Evolutionary conservation across 1,284 basidiomycete genomes (phyloP).

Genomic region (Trametes pubescens): DNA sequence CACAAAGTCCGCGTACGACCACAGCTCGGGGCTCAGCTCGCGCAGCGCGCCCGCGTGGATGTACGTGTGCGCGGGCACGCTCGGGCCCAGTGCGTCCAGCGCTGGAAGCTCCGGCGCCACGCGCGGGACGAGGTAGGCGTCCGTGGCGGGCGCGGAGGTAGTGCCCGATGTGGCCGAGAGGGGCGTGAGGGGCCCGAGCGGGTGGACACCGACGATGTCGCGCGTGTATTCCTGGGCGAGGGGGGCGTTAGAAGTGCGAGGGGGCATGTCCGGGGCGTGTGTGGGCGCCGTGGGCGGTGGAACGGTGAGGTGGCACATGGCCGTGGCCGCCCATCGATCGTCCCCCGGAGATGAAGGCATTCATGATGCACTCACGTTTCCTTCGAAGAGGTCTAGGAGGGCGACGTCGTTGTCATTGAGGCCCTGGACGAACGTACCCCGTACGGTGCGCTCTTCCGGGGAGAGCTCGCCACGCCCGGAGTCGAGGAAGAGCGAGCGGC

Average conservation of each 20-base stretch:
- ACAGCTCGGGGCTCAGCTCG: slow-evolving; percentile 65
- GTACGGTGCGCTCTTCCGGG: slow-evolving; percentile 62
- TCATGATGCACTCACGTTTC: slow-evolving; percentile 60
- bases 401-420: slow-evolving; percentile 65
- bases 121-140: slow-evolving; percentile 48
- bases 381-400: slow-evolving; percentile 81
- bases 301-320: background rate
- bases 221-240: slow-evolving; percentile 73
- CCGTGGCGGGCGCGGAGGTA: slow-evolving; percentile 13
- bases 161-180: slow-evolving; percentile 47
- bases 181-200: slow-evolving; percentile 52
- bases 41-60: slow-evolving; percentile 62
- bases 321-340: slow-evolving; percentile 3
- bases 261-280: background rate
- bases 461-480: slow-evolving; percentile 49
- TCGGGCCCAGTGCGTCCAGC: slow-evolving; percentile 42
- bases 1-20: slow-evolving; percentile 83
- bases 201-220: slow-evolving; percentile 60
- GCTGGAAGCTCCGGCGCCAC: slow-evolving; percentile 52
- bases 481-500: slow-evolving; percentile 50
- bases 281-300: slow-evolving; percentile 5
- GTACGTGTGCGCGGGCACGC: slow-evolving; percentile 71
- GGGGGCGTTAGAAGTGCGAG: slow-evolving; percentile 1
- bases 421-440: slow-evolving; percentile 76
- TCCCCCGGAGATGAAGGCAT: background rate